These are phyloP conservation scores for Nemania sp. DNA, from an alignment of 2,329 filamentous ascomycete species.

Conservation along the genomic window DNA sequence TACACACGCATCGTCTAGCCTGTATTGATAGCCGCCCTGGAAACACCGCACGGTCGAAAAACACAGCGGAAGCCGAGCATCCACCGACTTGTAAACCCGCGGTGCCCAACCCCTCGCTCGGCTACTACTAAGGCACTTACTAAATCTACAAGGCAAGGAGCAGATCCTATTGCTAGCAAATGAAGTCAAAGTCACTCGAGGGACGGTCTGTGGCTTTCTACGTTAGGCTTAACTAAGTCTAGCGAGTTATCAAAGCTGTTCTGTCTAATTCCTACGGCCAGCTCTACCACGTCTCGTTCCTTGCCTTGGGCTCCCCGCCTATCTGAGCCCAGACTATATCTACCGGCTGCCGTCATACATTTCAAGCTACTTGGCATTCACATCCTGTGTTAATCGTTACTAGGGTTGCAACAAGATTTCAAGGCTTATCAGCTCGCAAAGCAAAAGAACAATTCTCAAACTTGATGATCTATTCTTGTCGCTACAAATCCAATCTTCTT, in stretches of 20 bases:
- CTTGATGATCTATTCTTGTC: conserved; percentile 10
- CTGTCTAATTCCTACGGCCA: background rate
- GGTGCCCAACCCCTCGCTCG: conserved; percentile 13
- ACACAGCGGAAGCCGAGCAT: conserved; percentile 14
- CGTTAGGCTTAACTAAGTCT: conserved; percentile 2
- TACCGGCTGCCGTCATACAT: background rate
- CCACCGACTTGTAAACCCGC: conserved; percentile 16
- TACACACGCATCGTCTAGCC: background rate
- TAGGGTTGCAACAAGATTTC: background rate
- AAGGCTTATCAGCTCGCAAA: background rate
- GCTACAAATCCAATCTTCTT: background rate
- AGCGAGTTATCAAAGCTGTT: background rate
- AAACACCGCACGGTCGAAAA: conserved; percentile 4
- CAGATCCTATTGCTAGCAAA: background rate
- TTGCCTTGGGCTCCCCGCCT: background rate
- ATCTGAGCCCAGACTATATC: background rate
- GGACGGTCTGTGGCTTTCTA: conserved; percentile 1
- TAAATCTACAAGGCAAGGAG: conserved; percentile 9
- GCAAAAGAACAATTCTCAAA: background rate
- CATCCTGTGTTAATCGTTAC: background rate
- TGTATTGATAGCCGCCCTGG: background rate
- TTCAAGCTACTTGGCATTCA: conserved; percentile 5
- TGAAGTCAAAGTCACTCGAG: conserved; percentile 4
- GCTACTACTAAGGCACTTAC: conserved; percentile 1
- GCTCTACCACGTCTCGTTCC: background rate